Percentiles rank a stretch among this genome's conserved stretches.
Conservation (phyloP, 768 basidiomycete species). For the Pleurotus tuber-regium region DNA sequence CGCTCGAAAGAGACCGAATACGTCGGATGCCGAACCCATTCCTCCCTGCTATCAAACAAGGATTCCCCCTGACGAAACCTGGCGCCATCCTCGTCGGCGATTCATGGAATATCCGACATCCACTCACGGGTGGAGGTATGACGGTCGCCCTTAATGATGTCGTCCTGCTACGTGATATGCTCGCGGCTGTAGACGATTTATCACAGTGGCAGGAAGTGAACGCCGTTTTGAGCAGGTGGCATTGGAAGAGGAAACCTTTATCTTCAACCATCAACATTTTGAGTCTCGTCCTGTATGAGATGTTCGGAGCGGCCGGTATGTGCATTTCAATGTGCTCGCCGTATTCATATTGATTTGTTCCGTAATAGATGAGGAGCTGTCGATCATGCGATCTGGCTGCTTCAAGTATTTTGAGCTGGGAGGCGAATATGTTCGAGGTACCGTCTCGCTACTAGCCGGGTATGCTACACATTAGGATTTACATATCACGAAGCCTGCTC, state of each 20-base stretch:
- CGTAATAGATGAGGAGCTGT: conserved; percentile 53
- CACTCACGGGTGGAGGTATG: conserved; percentile 98
- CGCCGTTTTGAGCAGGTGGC: conserved; percentile 64
- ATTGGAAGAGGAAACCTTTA: conserved; percentile 82
- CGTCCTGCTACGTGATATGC: conserved; percentile 63
- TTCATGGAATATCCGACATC: conserved; percentile 99
- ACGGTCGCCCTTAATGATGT: conserved; percentile 91
- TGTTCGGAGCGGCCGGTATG: conserved; percentile 93
- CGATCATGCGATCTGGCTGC: conserved; percentile 75
- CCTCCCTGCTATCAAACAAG: conserved; percentile 77
- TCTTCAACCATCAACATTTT: conserved; percentile 91
- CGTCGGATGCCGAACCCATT: conserved; percentile 95
- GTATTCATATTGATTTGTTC: background rate
- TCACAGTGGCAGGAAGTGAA: conserved; percentile 52
- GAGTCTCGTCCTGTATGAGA: conserved; percentile 88
- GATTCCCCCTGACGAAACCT: conserved; percentile 43
- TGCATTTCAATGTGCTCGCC: conserved; percentile 11
- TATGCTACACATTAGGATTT: conserved; percentile 32
- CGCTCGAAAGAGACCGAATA: conserved; percentile 74
- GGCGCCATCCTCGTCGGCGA: conserved; percentile 89
- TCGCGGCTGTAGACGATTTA: conserved; percentile 40
- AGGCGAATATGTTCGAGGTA: conserved; percentile 83
- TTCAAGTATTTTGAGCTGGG: conserved; percentile 97
- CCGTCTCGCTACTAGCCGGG: conserved; percentile 89
- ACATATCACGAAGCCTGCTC: background rate